A percentile compares a stretch with the other conserved stretches of the same genome.
These are phyloP conservation scores for Saccharomycopsis olivae DNA, from an alignment of 805 yeast species.

Conservation along the genomic window DNA sequence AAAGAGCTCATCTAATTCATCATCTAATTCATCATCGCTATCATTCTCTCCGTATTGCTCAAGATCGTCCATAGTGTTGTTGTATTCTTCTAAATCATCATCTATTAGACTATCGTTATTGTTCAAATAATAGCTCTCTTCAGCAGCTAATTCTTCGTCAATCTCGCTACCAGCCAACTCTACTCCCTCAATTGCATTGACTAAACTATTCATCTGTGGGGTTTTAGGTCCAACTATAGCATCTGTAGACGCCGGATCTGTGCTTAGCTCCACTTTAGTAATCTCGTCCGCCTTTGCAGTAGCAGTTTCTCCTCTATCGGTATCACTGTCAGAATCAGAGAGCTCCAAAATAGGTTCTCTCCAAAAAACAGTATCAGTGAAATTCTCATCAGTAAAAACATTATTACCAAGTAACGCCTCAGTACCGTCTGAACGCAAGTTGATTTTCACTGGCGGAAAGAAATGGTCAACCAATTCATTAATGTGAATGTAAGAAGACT, in stretches of 20 bases:
- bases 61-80: slow-evolving; percentile 19
- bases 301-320: slow-evolving; percentile 5
- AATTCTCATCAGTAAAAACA: slow-evolving; percentile 44
- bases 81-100: slow-evolving; percentile 14
- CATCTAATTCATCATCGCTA: slow-evolving; percentile 23
- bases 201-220: neutral
- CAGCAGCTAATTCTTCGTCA: slow-evolving; percentile 4
- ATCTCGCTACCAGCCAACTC: neutral
- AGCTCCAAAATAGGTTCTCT: slow-evolving; percentile 65
- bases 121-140: neutral
- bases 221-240: neutral
- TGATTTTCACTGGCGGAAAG: slow-evolving; percentile 68
- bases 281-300: neutral
- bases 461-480: slow-evolving; percentile 94
- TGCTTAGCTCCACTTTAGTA: neutral
- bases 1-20: slow-evolving; percentile 23
- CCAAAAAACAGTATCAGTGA: slow-evolving; percentile 88
- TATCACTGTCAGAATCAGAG: slow-evolving; percentile 36
- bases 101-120: slow-evolving; percentile 5
- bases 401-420: slow-evolving; percentile 24
- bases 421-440: slow-evolving; percentile 6
- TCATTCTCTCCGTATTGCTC: slow-evolving; percentile 25
- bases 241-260: neutral
- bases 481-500: slow-evolving; percentile 76
- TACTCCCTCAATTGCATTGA: slow-evolving; percentile 7